A percentile compares a stretch with the other conserved stretches of the same genome.
Conservation (phyloP, 768 basidiomycete species). For the Wakefieldia striispora region DNA sequence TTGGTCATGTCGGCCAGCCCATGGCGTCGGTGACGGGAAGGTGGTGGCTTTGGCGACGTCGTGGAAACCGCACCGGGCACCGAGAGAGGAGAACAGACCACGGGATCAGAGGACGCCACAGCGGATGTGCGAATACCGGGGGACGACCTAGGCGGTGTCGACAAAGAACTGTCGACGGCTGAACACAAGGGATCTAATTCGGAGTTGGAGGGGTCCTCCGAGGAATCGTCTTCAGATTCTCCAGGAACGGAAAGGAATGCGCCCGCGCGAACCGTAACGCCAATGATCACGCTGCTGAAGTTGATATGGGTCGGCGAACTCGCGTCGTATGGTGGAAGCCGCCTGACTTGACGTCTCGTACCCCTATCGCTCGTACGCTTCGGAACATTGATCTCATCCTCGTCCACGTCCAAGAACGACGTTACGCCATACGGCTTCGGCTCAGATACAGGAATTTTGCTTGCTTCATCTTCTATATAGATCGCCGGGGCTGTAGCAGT, state of each 20-base stretch:
- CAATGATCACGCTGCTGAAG: slow-evolving; percentile 17
- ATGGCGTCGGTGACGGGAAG: slow-evolving; percentile 2
- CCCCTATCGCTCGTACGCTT: neutral
- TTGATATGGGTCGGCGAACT: neutral
- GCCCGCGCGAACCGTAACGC: slow-evolving; percentile 3
- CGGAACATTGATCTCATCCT: neutral
- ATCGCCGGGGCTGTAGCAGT: slow-evolving; percentile 20
- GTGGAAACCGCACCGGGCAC: neutral
- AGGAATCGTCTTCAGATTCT: neutral
- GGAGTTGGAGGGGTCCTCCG: neutral
- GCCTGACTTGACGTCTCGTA: neutral
- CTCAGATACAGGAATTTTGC: slow-evolving; percentile 1
- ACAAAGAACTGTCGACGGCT: neutral
- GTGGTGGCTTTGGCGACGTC: neutral
- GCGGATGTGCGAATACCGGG: neutral
- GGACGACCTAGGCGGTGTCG: neutral
- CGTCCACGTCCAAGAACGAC: slow-evolving; percentile 3
- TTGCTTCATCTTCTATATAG: slow-evolving; percentile 18
- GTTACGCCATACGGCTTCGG: neutral
- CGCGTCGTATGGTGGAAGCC: slow-evolving; percentile 16
- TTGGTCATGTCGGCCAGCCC: slow-evolving; percentile 11
- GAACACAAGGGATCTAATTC: neutral
- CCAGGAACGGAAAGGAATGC: slow-evolving; percentile 12
- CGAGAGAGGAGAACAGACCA: neutral
- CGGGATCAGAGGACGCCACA: neutral